Evolutionary conservation across 2,329 filamentous ascomycete genomes (phyloP), one percentile per base, ranked within the genome.

Genomic region (Sporothrix dimorphospora): DNA sequence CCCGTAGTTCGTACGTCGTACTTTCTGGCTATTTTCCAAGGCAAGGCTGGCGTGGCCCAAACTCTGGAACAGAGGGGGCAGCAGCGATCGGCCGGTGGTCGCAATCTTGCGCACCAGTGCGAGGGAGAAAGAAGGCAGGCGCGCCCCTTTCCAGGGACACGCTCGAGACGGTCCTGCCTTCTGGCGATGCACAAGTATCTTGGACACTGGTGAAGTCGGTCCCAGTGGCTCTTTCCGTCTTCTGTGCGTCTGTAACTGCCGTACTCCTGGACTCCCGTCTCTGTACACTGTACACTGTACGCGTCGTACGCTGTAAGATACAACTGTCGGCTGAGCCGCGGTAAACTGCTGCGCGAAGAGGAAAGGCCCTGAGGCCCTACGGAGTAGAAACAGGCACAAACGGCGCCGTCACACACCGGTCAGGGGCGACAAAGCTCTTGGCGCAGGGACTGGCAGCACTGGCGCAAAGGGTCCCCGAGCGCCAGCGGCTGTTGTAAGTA

Each of bases 81-180:
- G 66, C 11, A 55, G 49, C 51, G 67, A 69, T 69, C 67, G 67
- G n/a, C 67, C 6, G 66, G 49, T 24, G 51, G 51, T 69, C 67
- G 16, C 53, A 69, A 69, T 69, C 51, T 69, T 67, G 27, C 27
- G 38, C 14, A 42, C 63, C 63, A 49, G 63, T 47, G 24, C 24
- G 63, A 66, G 63, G 42, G 34, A 63, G 30, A 12, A 40, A 24
- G 19, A 7, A 27, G 51, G 21, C 38, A 65, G 21, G 59, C n/a
- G 40, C 59, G 38, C 16, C 27, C 65, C 47, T 67, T 51, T 11
- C 45, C 14, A 67, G 65, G 65, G 65, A 49, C 45, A n/a, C n/a
- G n/a, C n/a, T n/a, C n/a, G n/a, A 19, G 40, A 61, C 27, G 24
- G 40, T 12, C 38, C 5, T 38, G 65, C 65, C 45, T 53, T n/a